phyloP scores from a whole-genome alignment of 177 flowering plant genomes.

The Tripterygium wilfordii region DNA sequence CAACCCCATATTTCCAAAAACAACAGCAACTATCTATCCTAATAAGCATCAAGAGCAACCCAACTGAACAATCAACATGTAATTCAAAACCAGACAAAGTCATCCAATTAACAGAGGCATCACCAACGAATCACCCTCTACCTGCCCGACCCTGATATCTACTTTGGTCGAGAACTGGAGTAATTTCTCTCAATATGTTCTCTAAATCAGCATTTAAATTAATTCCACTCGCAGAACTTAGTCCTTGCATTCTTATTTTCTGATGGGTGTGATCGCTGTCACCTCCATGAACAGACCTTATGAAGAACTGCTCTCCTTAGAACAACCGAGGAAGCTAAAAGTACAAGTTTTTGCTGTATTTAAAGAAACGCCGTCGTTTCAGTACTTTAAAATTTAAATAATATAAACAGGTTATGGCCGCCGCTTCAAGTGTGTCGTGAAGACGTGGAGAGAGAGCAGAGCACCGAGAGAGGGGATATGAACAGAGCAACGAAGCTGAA shows the following conservation, averaged over 20 bases:
- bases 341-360: slow-evolving; percentile 16
- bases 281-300: slow-evolving; percentile 51
- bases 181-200: slow-evolving; percentile 55
- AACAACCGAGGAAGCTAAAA: slow-evolving; percentile 36
- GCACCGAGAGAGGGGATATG: slow-evolving; percentile 9
- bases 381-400: too few species aligned
- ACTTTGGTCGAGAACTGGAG: slow-evolving; percentile 60
- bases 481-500: slow-evolving; percentile 29
- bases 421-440: too few species aligned
- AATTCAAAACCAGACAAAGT: too few species aligned
- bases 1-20: too few species aligned
- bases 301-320: slow-evolving; percentile 64
- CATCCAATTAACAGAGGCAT: too few species aligned
- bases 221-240: slow-evolving; percentile 11
- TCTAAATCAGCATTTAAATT: slow-evolving; percentile 66
- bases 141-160: slow-evolving; percentile 97
- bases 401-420: too few species aligned
- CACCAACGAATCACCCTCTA: slow-evolving; percentile 8
- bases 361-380: slow-evolving; percentile 16
- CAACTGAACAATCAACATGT: not conserved
- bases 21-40: slow-evolving; percentile 95
- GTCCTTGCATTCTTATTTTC: slow-evolving; percentile 11
- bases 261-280: slow-evolving; percentile 9
- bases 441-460: not conserved
- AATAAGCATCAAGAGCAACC: slow-evolving; percentile 6